Evolutionary conservation across 768 basidiomycete genomes (phyloP), one percentile per base, ranked within the genome.

Genomic region (Dioszegia hungarica): DNA sequence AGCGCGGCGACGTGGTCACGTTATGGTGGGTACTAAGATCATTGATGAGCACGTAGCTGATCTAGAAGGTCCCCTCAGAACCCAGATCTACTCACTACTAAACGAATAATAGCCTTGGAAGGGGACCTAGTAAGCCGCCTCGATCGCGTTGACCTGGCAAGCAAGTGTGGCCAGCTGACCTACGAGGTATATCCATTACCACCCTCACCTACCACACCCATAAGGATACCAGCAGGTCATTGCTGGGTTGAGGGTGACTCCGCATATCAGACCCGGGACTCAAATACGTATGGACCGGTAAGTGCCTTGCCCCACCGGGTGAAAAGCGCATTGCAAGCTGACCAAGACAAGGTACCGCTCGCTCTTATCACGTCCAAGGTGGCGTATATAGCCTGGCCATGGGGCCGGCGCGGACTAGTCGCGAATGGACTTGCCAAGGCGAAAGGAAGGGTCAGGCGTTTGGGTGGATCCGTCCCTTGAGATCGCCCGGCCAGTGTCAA

Each of bases 221-320:
- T 77, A 22, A 44, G 69, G 12, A 71, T 77, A 50, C 77, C 77
- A 6, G 66, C 67, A 9, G 75, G 74, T 40, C 75, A 77, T 57
- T 73, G 72, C 49, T 77, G 77, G 77, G 77, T 77, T 10, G 77
- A 77, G 62, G 77, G 77, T 1, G 77, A 77, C 57, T 75, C 74
- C 36, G 64, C 63, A 27, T 73, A 66, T 49, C 68, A 70, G 24
- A 72, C 75, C 0, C 47, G 64, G 11, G 77, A 77, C 56, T 73
- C 70, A 19, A 77, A 77, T 50, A 72, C 70, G 2, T 77, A 77
- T 46, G 77, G 77, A 4, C 75, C 77, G 15, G 75, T 75, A 48
- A 47, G 73, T 70, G 15, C 19, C 25, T 10, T 4, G 14, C 29
- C 17, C n/a, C n/a, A n/a, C n/a, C n/a, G n/a, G n/a, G n/a, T n/a